Evolutionary conservation across 2,329 filamentous ascomycete genomes (phyloP).

Genomic region (Fonsecaea pedrosoi): DNA sequence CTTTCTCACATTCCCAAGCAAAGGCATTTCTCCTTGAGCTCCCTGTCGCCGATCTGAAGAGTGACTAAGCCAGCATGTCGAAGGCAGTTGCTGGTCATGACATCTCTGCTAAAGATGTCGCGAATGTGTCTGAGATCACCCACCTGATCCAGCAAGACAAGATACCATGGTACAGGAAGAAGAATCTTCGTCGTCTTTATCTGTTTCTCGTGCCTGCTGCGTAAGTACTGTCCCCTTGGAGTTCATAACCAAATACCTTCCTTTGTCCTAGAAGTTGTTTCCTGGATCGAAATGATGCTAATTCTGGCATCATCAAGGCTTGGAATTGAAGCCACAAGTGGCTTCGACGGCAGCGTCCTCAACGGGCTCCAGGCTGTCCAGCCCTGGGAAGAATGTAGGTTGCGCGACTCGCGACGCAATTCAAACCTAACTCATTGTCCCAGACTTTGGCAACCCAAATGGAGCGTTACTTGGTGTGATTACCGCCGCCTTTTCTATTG

Average conservation of each 20-base stretch:
- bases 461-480: slow-evolving; percentile 29
- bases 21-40: background rate
- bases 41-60: background rate
- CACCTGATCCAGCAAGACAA: slow-evolving; percentile 43
- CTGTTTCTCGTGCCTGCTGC: slow-evolving; percentile 65
- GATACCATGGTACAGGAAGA: slow-evolving; percentile 63
- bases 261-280: background rate
- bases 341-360: slow-evolving; percentile 36
- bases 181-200: slow-evolving; percentile 64
- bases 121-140: slow-evolving; percentile 30
- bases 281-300: background rate
- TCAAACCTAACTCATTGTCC: slow-evolving; percentile 53
- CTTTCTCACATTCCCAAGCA: background rate
- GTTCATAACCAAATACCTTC: background rate
- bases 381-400: slow-evolving; percentile 46
- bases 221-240: slow-evolving; percentile 4
- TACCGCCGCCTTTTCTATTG: slow-evolving; percentile 47
- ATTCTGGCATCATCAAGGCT: slow-evolving; percentile 45
- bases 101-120: slow-evolving; percentile 30
- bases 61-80: slow-evolving; percentile 23
- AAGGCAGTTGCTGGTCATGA: slow-evolving; percentile 29
- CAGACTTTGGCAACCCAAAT: slow-evolving; percentile 52
- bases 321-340: slow-evolving; percentile 66
- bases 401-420: slow-evolving; percentile 47
- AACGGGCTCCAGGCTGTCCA: slow-evolving; percentile 34